Base-by-base conservation (phyloP, 1,139 yeast species). In the Diutina scorzettiae region DNA sequence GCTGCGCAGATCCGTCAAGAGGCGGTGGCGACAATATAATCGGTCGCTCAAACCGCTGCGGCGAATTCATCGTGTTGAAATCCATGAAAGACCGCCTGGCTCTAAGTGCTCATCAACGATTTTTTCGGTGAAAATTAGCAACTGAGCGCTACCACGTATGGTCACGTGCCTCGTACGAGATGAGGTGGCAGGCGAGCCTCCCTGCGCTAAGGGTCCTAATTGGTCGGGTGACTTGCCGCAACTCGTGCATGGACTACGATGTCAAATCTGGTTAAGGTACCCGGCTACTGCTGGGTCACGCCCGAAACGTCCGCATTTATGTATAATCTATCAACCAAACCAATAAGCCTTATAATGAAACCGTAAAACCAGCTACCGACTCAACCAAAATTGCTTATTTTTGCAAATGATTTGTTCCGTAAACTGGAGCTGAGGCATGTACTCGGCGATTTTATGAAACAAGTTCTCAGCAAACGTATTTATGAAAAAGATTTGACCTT, bases 401-500 rank as follows among this genome's bases (percentile, higher is more conserved):
- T 59, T 63, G 43, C 58, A 56, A 23, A 74, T 64, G 37, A 71
- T 69, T 20, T 67, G 69, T 42, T 69, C 58, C 33, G 84, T 64
- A 52, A 71, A 81, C 42, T 59, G 56, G 48, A 81, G 61, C 45
- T 73, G 74, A 1, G 84, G 81, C 43, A 81, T 65, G 25, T 71
- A 65, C 33, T 68, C 68, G 21, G 75, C 70, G 28, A 86, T 73
- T 50, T 77, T 79, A 43, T 64, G 62, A 60, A 87, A 89, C 55
- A 86, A 73, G 43, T 78, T 80, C 49, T 70, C 76, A 8, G 95
- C 96, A 69, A 83, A 87, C 19, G 85, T 76, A 53, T 75, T 70
- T 46, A 87, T 86, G 65, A 89, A 89, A 55, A 84, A 86, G 16
- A 84, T 60, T 60, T 89, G 96, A n/a, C 93, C 86, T 50, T 73